phyloP scores from a whole-genome alignment of 2,329 filamentous ascomycete species.

The Aspergillus tanneri region DNA sequence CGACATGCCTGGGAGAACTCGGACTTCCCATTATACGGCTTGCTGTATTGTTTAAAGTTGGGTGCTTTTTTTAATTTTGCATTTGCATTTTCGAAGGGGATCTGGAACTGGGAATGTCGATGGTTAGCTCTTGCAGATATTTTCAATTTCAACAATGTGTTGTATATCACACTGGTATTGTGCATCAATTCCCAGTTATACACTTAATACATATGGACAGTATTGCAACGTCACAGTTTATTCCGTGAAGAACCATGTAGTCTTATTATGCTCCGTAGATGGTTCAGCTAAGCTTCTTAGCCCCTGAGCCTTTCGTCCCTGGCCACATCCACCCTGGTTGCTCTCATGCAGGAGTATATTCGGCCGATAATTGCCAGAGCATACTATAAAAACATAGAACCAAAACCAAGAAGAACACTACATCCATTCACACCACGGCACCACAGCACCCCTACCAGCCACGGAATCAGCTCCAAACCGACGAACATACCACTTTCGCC shows the following conservation, averaged over 20 bases:
- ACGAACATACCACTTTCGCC: constrained; percentile 80
- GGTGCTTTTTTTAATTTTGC: constrained; percentile 13
- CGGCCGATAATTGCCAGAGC: too few relatives aligned
- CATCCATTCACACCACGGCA: constrained; percentile 54
- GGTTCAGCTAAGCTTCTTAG: too few relatives aligned
- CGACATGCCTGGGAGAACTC: constrained; percentile 16
- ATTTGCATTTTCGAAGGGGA: constrained; percentile 15
- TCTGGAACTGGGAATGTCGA: constrained; percentile 20
- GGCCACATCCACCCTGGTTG: too few relatives aligned
- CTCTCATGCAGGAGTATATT: too few relatives aligned
- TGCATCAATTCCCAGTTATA: constrained; percentile 12
- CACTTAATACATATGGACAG: constrained; percentile 7
- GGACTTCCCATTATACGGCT: constrained; percentile 10
- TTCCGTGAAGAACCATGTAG: constrained; percentile 22
- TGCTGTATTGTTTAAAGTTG: constrained; percentile 14
- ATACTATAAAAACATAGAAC: background rate
- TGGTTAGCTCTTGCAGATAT: constrained; percentile 17
- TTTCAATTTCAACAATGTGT: constrained; percentile 40
- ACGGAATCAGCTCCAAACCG: constrained; percentile 85
- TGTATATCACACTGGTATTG: constrained; percentile 21
- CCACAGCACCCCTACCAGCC: constrained; percentile 69
- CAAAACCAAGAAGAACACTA: constrained; percentile 17
- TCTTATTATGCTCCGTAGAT: constrained; percentile 15
- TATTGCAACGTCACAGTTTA: constrained; percentile 11
- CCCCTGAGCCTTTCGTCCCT: too few relatives aligned